Percentiles rank a stretch among this genome's conserved stretches.
These are phyloP conservation scores for Pseudonitzschia pungens DNA, from an alignment of 108 stramenopile genomes.

Conservation along the genomic window DNA sequence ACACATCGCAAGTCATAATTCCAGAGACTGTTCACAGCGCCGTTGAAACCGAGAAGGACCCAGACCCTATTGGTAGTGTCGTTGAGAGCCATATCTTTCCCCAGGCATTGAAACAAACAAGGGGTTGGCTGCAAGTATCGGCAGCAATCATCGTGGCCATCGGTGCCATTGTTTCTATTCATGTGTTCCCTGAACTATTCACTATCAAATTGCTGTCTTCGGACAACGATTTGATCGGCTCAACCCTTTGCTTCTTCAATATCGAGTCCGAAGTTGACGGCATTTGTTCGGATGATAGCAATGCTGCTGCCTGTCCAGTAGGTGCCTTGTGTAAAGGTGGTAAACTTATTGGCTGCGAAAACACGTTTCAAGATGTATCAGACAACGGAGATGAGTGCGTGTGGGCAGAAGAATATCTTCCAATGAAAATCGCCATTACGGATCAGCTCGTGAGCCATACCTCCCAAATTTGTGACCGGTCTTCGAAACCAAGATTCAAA, in stretches of 20 bases:
- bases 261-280: background rate
- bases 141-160: background rate
- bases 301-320: background rate
- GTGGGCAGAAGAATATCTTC: background rate
- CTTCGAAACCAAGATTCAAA: background rate
- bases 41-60: background rate
- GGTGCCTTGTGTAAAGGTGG: slow-evolving; percentile 7
- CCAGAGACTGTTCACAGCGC: background rate
- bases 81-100: too few relatives aligned
- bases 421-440: background rate
- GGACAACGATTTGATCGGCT: background rate
- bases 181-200: background rate
- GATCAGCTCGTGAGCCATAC: background rate
- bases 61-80: too few relatives aligned
- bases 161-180: background rate
- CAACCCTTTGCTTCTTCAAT: slow-evolving; percentile 1
- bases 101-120: too few relatives aligned
- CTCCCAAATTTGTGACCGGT: background rate
- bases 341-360: slow-evolving; percentile 6
- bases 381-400: background rate
- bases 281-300: background rate
- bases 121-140: background rate
- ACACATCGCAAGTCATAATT: background rate
- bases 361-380: slow-evolving; percentile 1
- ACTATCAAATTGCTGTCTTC: background rate